A percentile compares a stretch with the other conserved stretches of the same genome.
Conservation (phyloP, 108 stramenopile genomes). For the Fragilariopsis cylindrus region DNA sequence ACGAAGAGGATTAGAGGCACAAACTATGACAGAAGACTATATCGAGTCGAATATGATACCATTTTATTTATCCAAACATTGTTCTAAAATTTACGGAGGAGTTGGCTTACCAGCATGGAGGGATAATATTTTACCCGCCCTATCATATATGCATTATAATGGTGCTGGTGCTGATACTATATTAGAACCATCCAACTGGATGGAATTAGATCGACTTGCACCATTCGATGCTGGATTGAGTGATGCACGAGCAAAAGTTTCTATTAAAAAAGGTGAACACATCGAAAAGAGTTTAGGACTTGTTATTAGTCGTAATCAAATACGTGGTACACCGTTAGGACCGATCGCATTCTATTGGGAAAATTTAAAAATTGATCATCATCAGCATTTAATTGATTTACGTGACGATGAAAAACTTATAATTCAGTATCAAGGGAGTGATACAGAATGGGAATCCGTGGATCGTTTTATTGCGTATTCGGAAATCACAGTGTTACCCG, state of each 20-base stretch:
- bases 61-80: constrained; percentile 26
- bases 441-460: constrained; percentile 25
- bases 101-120: constrained; percentile 44
- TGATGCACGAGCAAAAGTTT: constrained; percentile 37
- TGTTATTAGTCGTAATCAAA: constrained; percentile 22
- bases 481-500: constrained; percentile 38
- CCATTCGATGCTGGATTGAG: constrained; percentile 37
- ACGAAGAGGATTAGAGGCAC: constrained; percentile 19
- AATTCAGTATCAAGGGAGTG: constrained; percentile 36
- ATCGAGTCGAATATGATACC: constrained; percentile 16
- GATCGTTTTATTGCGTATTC: constrained; percentile 11
- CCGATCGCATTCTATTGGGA: constrained; percentile 41
- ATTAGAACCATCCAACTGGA: constrained; percentile 3
- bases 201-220: constrained; percentile 25
- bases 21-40: constrained; percentile 9
- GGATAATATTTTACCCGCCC: constrained; percentile 30
- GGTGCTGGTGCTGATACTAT: constrained; percentile 18
- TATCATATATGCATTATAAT: constrained; percentile 6
- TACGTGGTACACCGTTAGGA: constrained; percentile 25
- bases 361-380: constrained; percentile 26
- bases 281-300: constrained; percentile 36
- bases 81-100: constrained; percentile 44
- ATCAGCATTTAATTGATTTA: constrained; percentile 17
- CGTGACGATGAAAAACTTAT: constrained; percentile 18
- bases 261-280: constrained; percentile 24